phyloP scores from a whole-genome alignment of 768 basidiomycete genomes.

The Suillus plorans region DNA sequence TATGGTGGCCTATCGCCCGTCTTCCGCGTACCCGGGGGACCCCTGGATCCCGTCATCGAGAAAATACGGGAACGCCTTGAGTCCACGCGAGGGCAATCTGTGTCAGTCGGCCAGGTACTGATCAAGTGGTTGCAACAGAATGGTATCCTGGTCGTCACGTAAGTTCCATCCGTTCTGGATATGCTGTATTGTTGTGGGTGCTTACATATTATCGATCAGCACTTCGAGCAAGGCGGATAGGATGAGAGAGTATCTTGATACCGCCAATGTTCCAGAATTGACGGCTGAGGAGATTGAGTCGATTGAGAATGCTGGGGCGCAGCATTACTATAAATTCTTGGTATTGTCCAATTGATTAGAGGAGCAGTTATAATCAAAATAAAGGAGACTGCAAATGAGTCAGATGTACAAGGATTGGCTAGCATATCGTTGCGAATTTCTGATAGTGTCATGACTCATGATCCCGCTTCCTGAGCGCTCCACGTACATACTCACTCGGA shows the following conservation, averaged over 20 bases:
- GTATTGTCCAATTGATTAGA: background rate
- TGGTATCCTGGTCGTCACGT: slow-evolving; percentile 2
- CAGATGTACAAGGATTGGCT: background rate
- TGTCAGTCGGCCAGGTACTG: slow-evolving; percentile 19
- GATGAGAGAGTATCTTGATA: slow-evolving; percentile 22
- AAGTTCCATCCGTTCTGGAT: background rate
- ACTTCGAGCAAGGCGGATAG: slow-evolving; percentile 22
- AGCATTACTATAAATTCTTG: slow-evolving; percentile 16
- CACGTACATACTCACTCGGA: background rate
- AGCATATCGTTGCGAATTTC: background rate
- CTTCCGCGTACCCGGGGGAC: background rate
- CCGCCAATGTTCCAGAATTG: slow-evolving; percentile 22
- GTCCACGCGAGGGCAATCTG: slow-evolving; percentile 15
- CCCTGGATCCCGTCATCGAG: slow-evolving; percentile 29
- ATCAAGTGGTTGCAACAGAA: slow-evolving; percentile 19
- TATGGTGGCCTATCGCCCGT: slow-evolving; percentile 28
- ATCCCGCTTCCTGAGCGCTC: background rate
- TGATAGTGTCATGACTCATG: background rate
- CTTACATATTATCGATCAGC: slow-evolving; percentile 10
- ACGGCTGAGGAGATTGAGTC: slow-evolving; percentile 21
- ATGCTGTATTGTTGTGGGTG: background rate
- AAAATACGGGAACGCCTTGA: slow-evolving; percentile 20
- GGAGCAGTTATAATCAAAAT: background rate
- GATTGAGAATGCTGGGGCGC: slow-evolving; percentile 19
- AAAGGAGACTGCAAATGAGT: background rate